phyloP scores from a whole-genome alignment of 495 filamentous ascomycete species.

The Penicillium ochrochloron region DNA sequence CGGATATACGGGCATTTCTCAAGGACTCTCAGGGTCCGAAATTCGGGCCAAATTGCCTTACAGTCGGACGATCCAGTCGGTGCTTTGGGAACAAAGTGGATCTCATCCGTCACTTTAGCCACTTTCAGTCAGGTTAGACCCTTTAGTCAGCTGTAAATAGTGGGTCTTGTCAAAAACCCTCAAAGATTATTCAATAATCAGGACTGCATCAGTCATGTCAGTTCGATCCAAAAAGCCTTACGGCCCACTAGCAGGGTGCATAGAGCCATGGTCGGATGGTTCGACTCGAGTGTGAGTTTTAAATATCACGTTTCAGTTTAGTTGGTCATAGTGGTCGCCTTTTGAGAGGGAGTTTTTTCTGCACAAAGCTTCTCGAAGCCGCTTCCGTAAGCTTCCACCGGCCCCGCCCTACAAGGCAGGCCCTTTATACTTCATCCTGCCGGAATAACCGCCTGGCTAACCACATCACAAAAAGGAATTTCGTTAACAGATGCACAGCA shows the following conservation, averaged over 20 bases:
- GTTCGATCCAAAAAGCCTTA: constrained; percentile 11
- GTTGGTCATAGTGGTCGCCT: background rate
- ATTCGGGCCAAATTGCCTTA: constrained; percentile 16
- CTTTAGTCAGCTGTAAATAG: background rate
- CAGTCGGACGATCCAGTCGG: constrained; percentile 8
- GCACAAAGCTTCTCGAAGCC: constrained; percentile 14
- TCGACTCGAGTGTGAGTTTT: background rate
- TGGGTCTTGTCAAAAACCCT: background rate
- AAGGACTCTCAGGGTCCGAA: constrained; percentile 14
- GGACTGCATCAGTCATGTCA: constrained; percentile 10
- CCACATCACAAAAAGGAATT: background rate
- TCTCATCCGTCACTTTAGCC: constrained; percentile 2
- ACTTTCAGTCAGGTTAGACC: background rate
- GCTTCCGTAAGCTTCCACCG: constrained; percentile 9
- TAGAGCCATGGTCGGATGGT: constrained; percentile 21
- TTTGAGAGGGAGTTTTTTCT: background rate
- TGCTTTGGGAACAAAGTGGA: background rate
- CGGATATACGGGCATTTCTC: constrained; percentile 21
- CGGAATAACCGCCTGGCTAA: background rate
- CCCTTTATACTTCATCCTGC: background rate
- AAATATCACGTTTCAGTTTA: background rate
- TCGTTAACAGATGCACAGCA: background rate
- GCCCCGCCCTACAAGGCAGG: constrained; percentile 9
- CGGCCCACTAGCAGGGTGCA: constrained; percentile 3
- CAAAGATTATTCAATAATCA: constrained; percentile 13